Evolutionary conservation across 2,329 filamentous ascomycete genomes (phyloP).

Genomic region (Stagonosporopsis tanaceti): DNA sequence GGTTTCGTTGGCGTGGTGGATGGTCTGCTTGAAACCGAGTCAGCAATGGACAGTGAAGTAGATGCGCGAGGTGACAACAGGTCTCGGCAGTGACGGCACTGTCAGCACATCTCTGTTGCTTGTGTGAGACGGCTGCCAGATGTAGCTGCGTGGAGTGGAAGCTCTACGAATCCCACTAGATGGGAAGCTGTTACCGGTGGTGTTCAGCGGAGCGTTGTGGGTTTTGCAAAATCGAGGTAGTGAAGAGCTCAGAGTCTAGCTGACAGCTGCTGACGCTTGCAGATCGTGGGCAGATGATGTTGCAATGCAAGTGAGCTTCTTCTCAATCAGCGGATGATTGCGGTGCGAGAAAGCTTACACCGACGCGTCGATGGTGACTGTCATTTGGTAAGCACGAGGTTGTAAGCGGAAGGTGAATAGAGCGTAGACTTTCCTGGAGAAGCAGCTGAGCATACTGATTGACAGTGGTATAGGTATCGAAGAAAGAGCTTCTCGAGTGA

Average conservation of each 20-base stretch:
- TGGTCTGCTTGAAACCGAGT: background rate
- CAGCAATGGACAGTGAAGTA: background rate
- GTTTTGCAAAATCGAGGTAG: background rate
- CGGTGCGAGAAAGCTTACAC: background rate
- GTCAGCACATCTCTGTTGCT: no score
- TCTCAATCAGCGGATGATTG: background rate
- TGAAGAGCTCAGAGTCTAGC: background rate
- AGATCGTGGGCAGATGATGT: background rate
- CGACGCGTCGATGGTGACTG: background rate
- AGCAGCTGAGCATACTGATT: background rate
- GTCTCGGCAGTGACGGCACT: no score
- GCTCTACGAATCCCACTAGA: background rate
- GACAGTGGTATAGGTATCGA: background rate
- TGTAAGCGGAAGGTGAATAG: background rate
- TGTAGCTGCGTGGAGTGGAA: no score
- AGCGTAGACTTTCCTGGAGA: background rate
- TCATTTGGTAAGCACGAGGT: background rate
- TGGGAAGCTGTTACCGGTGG: background rate
- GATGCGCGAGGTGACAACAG: background rate
- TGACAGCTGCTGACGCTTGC: background rate
- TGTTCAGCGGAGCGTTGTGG: background rate
- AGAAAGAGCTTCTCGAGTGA: background rate
- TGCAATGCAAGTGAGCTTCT: background rate
- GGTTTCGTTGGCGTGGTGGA: no score
- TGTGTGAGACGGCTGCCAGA: background rate